Evolutionary conservation across 768 basidiomycete species (phyloP), one percentile per base, ranked within the genome.

Genomic region (Calocera cornea): DNA sequence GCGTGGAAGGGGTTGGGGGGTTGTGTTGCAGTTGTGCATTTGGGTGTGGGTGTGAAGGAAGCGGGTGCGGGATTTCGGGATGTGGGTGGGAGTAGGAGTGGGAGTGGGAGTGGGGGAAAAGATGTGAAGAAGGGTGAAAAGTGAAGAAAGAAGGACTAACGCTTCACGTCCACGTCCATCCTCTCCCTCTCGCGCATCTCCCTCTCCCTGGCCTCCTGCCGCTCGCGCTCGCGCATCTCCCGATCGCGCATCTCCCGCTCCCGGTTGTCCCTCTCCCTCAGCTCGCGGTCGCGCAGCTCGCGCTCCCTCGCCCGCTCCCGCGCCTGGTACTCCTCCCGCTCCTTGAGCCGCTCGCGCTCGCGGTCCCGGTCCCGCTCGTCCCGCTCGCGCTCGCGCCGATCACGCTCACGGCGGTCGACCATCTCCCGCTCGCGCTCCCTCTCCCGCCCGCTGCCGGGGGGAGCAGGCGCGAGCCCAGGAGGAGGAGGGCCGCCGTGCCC

Each of bases 111-210:
- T 2, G 31, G 54, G 54, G 54, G 27, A 16, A 27, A 60, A 31
- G 19, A 33, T 5, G 31, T 7, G 19, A 33, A 60, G 54, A 60
- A 33, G 27, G 14, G 31, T 11, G 49, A 50, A 50, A 50, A 24
- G 12, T 14, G 22, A 27, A 50, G 49, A 27, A 50, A 60, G 19
- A 31, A 31, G 31, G 11, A 60, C 54, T 60, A 60, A 60, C 54
- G 41, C n/a, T 66, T 44, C 3, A 44, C 47, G 14, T 44, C 65
- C n/a, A 44, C 65, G 29, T 66, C 65, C 65, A 66, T 66, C 65
- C 41, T 27, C 65, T 49, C 47, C 65, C 41, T 49, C 40, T 47
- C 41, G 40, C 31, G 19, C 40, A n/a, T 34, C 47, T 66, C 65
- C 41, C 47, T 41, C 41, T 66, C 65, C 65, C 47, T 41, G 40